Percentiles rank a stretch among this genome's conserved stretches.
These are phyloP conservation scores for Plasmodium gaboni DNA, from an alignment of 169 alveolate genomes.

Conservation along the genomic window DNA sequence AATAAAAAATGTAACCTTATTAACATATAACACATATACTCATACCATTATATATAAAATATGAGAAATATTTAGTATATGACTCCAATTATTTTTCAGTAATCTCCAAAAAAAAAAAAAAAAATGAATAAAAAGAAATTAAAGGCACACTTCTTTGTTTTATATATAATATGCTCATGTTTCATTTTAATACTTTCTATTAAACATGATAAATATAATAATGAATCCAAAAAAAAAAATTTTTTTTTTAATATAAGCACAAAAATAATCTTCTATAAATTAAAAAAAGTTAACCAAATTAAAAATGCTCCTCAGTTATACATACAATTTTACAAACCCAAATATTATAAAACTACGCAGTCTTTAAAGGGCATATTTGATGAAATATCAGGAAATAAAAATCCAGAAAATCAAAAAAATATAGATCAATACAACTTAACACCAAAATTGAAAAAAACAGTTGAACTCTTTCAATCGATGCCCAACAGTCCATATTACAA, in stretches of 20 bases:
- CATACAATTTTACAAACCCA: conserved; percentile 33
- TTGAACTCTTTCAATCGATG: conserved; percentile 42
- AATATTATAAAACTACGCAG: conserved; percentile 6
- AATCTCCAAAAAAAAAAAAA: not conserved
- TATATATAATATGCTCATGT: conserved; percentile 37
- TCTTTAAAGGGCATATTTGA: conserved; percentile 29
- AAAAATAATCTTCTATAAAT: not conserved
- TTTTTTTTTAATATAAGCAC: conserved; percentile 2
- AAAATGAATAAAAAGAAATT: conserved; percentile 60
- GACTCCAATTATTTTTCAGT: not conserved
- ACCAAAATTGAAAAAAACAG: conserved; percentile 74
- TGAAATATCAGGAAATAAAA: conserved; percentile 37
- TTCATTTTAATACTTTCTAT: conserved; percentile 39
- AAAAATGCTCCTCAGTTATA: conserved; percentile 19
- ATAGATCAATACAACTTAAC: conserved; percentile 62
- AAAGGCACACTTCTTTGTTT: conserved; percentile 17
- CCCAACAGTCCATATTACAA: conserved; percentile 58
- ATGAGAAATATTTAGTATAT: too few relatives aligned
- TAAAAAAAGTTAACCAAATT: conserved; percentile 23
- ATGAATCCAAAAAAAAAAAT: conserved; percentile 17
- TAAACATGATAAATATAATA: conserved; percentile 15
- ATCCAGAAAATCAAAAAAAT: conserved; percentile 28
- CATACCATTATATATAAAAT: too few relatives aligned
- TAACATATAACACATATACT: too few relatives aligned
- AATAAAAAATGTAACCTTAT: too few relatives aligned